Base-by-base conservation (phyloP, 768 basidiomycete genomes). In the Trametes gibbosa region DNA sequence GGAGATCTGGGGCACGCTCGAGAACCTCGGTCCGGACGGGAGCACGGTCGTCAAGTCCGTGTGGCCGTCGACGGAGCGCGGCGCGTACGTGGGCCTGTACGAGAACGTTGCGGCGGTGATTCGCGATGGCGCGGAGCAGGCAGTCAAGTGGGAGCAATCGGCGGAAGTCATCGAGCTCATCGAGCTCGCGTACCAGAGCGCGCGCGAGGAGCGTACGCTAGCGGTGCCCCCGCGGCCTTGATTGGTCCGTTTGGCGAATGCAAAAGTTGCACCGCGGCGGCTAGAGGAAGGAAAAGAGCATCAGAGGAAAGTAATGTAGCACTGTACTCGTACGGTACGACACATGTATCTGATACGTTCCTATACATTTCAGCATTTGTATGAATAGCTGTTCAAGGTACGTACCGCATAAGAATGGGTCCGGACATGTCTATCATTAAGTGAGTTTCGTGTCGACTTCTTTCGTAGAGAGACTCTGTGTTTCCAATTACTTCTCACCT, bases 111-210 rank as follows among this genome's bases (percentile, higher is more conserved):
- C 83, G 12, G 79, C 75, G 24, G 81, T 81, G 6, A 87, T 92
- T 55, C 76, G 84, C 32, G 71, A 79, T 24, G 79, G 78, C 3
- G 78, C 75, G 7, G 78, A 81, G 50, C 78, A 77, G 35, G 78
- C 76, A 7, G 83, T 94, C 43, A 89, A 84, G 70, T 92, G 90
- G 80, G 82, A 84, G 64, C 84, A 93, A 69, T 84, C 89, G 0
- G 81, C 82, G 9, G 72, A 78, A 7, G 87, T 89, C 9, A 84
- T 95, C 63, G 82, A 89, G 74, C 78, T 95, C 69, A 83, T 93
- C 65, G 89, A 93, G 72, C 75, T 89, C 10, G 89, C 87, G 8
- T 77, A 83, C 68, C 72, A 81, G 72, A 89, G 88, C 63, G 81
- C 87, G 14, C 79, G 72, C 62, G 84, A 89, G 67, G 85, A 85